Evolutionary conservation across 2,329 filamentous ascomycete species (phyloP).

Genomic region (Colletotrichum melonis): DNA sequence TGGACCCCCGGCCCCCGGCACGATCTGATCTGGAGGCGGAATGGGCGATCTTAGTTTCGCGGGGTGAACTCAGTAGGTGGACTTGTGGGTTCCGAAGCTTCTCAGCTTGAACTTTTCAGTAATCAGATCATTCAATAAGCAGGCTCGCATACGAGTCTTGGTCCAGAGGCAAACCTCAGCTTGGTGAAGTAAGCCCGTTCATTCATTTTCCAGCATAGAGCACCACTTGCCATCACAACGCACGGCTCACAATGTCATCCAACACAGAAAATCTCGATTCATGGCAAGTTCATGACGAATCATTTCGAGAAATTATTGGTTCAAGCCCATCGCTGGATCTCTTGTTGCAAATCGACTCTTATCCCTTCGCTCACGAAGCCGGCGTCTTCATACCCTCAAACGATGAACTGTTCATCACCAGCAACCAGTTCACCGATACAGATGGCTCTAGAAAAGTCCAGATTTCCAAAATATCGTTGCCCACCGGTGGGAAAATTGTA

Average conservation of each 20-base stretch:
- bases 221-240: not conserved
- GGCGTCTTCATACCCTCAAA: not conserved
- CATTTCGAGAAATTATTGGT: not conserved
- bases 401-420: not conserved
- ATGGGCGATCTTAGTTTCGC: not conserved
- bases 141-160: not conserved
- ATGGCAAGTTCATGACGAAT: not conserved
- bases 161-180: too few relatives aligned
- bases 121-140: not conserved
- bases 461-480: not conserved
- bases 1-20: conserved; percentile 1
- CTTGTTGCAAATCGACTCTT: not conserved
- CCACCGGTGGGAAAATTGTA: not conserved
- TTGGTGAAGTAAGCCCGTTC: too few relatives aligned
- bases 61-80: not conserved
- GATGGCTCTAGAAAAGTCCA: not conserved
- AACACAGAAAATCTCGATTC: not conserved
- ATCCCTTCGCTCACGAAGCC: not conserved
- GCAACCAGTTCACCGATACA: not conserved
- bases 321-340: not conserved
- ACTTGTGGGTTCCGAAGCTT: not conserved
- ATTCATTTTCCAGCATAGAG: too few relatives aligned
- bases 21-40: not conserved
- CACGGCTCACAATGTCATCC: not conserved
- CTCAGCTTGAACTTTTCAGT: not conserved